Base-by-base conservation (phyloP, 257 asterid species). In the Henckelia pumila region DNA sequence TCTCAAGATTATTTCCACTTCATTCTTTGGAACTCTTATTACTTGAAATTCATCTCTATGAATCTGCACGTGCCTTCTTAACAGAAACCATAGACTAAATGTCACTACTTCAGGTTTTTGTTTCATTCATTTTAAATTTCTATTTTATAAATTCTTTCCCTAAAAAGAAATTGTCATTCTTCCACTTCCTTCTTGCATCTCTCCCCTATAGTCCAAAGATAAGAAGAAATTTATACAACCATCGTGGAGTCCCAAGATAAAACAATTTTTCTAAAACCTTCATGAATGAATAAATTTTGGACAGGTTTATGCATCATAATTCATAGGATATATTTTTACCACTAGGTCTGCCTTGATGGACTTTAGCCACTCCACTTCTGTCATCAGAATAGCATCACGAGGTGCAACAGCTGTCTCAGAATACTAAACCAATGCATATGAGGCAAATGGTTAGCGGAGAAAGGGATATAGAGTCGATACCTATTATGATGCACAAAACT, bases 341-440 rank as follows among this genome's bases (percentile, higher is more conserved):
- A 91, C 99, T 73, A 94, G 76, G 61, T 94, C 96, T 10, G 96
- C 93, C 78, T 87, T 87, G 83, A 91, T 84, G 74, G 95, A 88
- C 71, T 85, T 87, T 62, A 94, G 90, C 99, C 99, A 94, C 88
- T 85, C 88, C 65, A 91, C 95, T 82, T 91, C 99, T 2, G 88
- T 85, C 19, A 83, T 84, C 88, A 94, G 75, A 80, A 94, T 91
- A 35, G 85, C 71, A 52, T 82, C 95, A 37, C 99, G 99, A 30
- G 97, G 99, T 19, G 77, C 89, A 21, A 94, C 99, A 25, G 99
- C 99, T 16, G 97, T 94, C 89, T 94, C 97, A 8, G 95, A 83
- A 74, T 94, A 94, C 99, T 94, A 74, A 66, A 81, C 58, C 74
- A 68, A 66, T 62, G 64, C 73, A 56, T 14, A 64, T 25, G 66